Evolutionary conservation across 805 yeast species (phyloP).

Genomic region (Teunomyces funiuensis): DNA sequence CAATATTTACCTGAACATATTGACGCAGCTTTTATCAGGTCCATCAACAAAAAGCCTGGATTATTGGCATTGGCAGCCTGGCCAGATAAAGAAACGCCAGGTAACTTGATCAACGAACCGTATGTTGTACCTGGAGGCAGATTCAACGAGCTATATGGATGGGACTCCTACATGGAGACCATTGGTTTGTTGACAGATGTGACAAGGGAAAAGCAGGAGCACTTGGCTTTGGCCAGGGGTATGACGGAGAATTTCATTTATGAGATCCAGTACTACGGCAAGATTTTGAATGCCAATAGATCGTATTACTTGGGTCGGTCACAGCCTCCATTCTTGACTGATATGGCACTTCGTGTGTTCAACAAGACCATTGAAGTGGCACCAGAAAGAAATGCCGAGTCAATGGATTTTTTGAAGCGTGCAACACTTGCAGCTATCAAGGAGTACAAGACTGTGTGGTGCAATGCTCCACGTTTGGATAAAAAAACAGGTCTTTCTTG

Average conservation of each 20-base stretch:
- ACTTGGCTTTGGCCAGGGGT: conserved; percentile 73
- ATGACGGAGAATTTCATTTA: conserved; percentile 91
- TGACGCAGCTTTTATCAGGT: conserved; percentile 73
- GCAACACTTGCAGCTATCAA: conserved; percentile 78
- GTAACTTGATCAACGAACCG: conserved; percentile 63
- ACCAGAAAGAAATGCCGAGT: conserved; percentile 35
- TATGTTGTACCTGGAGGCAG: conserved; percentile 97
- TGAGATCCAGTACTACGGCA: conserved; percentile 88
- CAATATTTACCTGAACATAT: conserved; percentile 73
- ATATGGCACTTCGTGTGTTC: conserved; percentile 76
- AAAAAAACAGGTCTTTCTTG: conserved; percentile 75
- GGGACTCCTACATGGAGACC: conserved; percentile 96
- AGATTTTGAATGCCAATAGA: conserved; percentile 90
- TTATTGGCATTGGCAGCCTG: conserved; percentile 76
- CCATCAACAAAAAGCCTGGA: conserved; percentile 83
- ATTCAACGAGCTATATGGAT: conserved; percentile 93
- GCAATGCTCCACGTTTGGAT: conserved; percentile 70
- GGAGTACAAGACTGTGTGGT: conserved; percentile 86
- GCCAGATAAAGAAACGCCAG: conserved; percentile 53
- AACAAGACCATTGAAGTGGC: conserved; percentile 51
- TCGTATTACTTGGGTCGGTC: conserved; percentile 88
- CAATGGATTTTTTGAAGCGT: conserved; percentile 60
- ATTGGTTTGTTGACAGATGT: conserved; percentile 72
- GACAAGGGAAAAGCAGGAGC: conserved; percentile 31
- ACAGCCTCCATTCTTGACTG: conserved; percentile 96